Base-by-base conservation (phyloP, 2,329 filamentous ascomycete species). In the Penicillium paneum region DNA sequence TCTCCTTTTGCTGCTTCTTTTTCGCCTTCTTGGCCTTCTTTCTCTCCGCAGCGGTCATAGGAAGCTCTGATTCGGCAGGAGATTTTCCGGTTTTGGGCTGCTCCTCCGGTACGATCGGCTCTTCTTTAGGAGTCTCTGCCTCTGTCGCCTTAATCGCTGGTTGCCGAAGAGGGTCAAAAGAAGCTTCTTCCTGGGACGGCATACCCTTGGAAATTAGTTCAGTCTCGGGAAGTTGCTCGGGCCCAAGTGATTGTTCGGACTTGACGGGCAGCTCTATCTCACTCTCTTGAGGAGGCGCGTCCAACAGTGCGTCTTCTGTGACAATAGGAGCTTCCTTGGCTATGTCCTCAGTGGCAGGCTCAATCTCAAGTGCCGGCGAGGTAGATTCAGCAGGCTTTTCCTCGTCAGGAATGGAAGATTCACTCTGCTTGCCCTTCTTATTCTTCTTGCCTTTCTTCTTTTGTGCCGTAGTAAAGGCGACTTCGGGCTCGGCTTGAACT, bases 391-490 rank as follows among this genome's bases (percentile, higher is more conserved):
- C 17, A 15, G 54, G 44, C 13, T 54, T 54, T 6, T 64, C 50
- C 6, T 58, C 54, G 3, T 62, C 57, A 19, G 41, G 28, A 32
- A 56, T 17, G 12, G 55, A 59, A 43, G 54, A 49, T 29, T 57
- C 34, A 47, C 54, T 58, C 36, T 64, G 54, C 42, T 61, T 62
- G 24, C 51, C 49, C 56, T 64, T 64, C 45, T 63, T 63, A 34
- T 62, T 66, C 55, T 76, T 78, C 64, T 76, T 76, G 15, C 64
- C 65, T 55, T 72, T 76, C 53, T 67, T 72, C 57, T 65, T 67
- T 39, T 64, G 58, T 0, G 63, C 58, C 5, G 63, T 29, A 5
- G 61, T 65, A 52, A 64, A 44, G 17, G 54, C 42, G 5, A 50
- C 52, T 38, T 64, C 61, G 34, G 57, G 28, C 39, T 62, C 57